These are phyloP conservation scores for Apostasia shenzhenica DNA, from an alignment of 106 monocot genomes.

Conservation along the genomic window DNA sequence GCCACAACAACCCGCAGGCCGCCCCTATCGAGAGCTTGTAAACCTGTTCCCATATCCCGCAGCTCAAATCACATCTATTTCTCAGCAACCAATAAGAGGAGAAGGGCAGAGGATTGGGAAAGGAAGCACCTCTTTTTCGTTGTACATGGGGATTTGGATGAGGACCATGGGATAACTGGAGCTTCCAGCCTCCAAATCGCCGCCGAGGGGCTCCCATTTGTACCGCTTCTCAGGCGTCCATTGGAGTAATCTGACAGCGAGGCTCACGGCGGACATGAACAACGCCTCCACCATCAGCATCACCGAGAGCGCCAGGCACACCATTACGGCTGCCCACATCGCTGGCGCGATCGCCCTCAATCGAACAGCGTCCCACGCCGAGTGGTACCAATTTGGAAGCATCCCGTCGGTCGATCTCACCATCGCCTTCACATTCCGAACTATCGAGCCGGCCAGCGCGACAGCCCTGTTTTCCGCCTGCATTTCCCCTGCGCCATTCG, in stretches of 20 bases:
- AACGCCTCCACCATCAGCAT: constrained; percentile 38
- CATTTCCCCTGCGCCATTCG: background rate
- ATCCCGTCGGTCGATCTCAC: constrained; percentile 6
- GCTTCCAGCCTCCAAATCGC: constrained; percentile 30
- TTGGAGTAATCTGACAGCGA: constrained; percentile 21
- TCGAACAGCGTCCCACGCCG: constrained; percentile 10
- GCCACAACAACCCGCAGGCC: constrained; percentile 46
- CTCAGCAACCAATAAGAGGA: background rate
- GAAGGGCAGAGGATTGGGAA: background rate
- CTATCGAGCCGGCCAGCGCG: background rate
- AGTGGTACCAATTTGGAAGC: constrained; percentile 1
- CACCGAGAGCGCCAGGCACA: constrained; percentile 33
- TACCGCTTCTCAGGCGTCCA: constrained; percentile 37
- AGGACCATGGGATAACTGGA: constrained; percentile 42
- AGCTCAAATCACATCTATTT: background rate
- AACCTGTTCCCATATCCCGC: constrained; percentile 21
- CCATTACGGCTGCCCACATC: constrained; percentile 8
- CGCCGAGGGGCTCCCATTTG: constrained; percentile 25
- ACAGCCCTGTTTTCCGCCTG: background rate
- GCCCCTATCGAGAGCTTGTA: constrained; percentile 58
- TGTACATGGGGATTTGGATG: constrained; percentile 61
- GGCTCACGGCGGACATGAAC: constrained; percentile 25
- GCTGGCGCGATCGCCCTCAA: constrained; percentile 13
- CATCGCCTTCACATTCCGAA: constrained; percentile 1
- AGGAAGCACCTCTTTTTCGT: constrained; percentile 35